Evolutionary conservation across 352 stramenopile species (phyloP), one percentile per base, ranked within the genome.

Genomic region (Pythium chondricola): DNA sequence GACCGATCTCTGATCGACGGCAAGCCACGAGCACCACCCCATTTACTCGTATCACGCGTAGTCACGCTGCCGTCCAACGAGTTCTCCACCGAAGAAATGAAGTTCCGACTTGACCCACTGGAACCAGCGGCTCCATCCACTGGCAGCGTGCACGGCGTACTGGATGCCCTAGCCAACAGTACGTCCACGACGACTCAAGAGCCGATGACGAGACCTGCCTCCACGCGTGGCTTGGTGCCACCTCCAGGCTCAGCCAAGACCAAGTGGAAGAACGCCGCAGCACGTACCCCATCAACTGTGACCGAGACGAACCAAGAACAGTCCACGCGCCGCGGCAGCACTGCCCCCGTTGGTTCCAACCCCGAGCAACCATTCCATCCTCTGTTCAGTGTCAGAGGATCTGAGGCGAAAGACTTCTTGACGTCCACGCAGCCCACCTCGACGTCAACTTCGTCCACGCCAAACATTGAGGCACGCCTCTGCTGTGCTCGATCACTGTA

Each of bases 401-500:
- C n/a, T n/a, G n/a, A n/a, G n/a, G 10, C 8, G 6, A 18, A 42
- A 24, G 21, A 44, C 27, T 6, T 6, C 18, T n/a, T 24, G 13
- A 33, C 7, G 8, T 33, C 29, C 8, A 8, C 7, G 8, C 7
- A 8, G 13, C 13, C 29, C 7, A 13, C 29, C 7, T 33, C 29
- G 29, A 3, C 10, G n/a, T 18, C 14, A n/a, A 48, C 9, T 36
- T 59, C 1, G 17, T 46, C 9, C 45, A 59, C 0, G 29, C 27
- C 76, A 8, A 88, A 92, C 48, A 22, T 85, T 2, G 74, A 74
- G 21, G 74, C 71, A 0, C 65, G 77, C 7, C 42, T 85, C 2
- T 78, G 67, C n/a, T 92, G 81, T 45, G 77, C 75, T 2, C 64
- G 71, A 17, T 92, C 81, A 9, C 58, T 92, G 1, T 92, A 88